These are phyloP conservation scores for Camelina laxa DNA, from an alignment of 345 rosid genomes.

Conservation along the genomic window DNA sequence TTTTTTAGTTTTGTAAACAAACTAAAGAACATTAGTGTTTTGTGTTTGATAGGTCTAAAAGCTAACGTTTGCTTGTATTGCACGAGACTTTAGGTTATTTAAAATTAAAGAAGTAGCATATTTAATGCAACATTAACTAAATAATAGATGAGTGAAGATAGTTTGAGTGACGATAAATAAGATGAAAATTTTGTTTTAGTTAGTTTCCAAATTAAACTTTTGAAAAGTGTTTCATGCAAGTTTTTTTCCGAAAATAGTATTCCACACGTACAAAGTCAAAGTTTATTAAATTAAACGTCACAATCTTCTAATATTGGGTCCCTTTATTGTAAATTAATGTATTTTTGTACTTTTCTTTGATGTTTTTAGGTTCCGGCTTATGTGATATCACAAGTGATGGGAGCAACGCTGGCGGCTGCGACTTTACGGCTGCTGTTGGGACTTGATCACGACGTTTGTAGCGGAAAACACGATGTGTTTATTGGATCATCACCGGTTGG, in stretches of 20 bases:
- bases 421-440: slow-evolving; percentile 69
- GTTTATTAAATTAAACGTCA: not conserved
- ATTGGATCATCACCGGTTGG: slow-evolving; percentile 79
- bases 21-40: slow-evolving; percentile 21
- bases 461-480: slow-evolving; percentile 64
- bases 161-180: too few relatives aligned
- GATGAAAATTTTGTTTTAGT: too few relatives aligned
- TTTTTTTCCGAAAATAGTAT: not conserved
- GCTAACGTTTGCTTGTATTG: not conserved
- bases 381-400: slow-evolving; percentile 62
- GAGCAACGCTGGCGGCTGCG: slow-evolving; percentile 78
- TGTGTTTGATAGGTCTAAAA: slow-evolving; percentile 3
- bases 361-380: slow-evolving; percentile 74
- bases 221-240: not conserved
- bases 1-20: slow-evolving; percentile 36
- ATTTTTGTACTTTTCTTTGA: not conserved
- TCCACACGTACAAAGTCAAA: not conserved
- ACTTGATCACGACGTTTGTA: slow-evolving; percentile 42
- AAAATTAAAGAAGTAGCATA: not conserved
- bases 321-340: not conserved
- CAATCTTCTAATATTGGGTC: not conserved
- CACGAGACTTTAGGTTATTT: not conserved
- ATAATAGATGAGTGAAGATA: not conserved
- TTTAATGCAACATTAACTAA: not conserved
- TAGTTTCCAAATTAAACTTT: not conserved